These are phyloP conservation scores for Thuidium tamariscinum DNA, from an alignment of 225 moss, liverwort and hornwort genomes.

Conservation along the genomic window DNA sequence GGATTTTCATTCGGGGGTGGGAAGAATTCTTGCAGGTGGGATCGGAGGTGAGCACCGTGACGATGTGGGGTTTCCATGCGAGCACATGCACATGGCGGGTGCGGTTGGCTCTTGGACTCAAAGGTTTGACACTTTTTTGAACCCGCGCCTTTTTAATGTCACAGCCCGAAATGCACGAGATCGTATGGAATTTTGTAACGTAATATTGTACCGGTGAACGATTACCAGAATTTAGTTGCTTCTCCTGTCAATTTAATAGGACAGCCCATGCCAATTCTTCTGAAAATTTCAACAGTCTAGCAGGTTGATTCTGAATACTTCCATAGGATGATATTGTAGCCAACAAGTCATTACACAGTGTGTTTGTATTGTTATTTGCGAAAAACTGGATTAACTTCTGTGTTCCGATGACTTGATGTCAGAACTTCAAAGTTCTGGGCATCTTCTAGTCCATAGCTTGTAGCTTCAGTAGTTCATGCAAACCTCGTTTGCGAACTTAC, in stretches of 20 bases:
- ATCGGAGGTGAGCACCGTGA: constrained; percentile 3
- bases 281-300: not conserved
- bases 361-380: not conserved
- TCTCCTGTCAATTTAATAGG: too few species aligned
- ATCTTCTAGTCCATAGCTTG: not conserved
- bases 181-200: not conserved
- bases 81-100: constrained; percentile 84
- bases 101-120: constrained; percentile 67
- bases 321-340: not conserved
- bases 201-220: too few species aligned
- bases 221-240: not conserved
- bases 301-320: not conserved
- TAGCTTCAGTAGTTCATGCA: not conserved
- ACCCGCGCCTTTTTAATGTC: not conserved
- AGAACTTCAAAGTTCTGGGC: not conserved
- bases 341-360: not conserved
- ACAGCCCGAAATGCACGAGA: not conserved
- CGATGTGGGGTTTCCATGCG: constrained; percentile 27
- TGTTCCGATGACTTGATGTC: not conserved
- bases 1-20: not conserved
- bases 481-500: not conserved
- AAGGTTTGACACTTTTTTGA: constrained; percentile 26
- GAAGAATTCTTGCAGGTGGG: constrained; percentile 2
- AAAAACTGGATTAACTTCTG: not conserved
- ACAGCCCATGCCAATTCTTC: too few species aligned